Percentiles rank a stretch among this genome's conserved stretches.
Evolutionary conservation across 2,329 filamentous ascomycete species (phyloP).

Genomic region (Nothophoma quercina): DNA sequence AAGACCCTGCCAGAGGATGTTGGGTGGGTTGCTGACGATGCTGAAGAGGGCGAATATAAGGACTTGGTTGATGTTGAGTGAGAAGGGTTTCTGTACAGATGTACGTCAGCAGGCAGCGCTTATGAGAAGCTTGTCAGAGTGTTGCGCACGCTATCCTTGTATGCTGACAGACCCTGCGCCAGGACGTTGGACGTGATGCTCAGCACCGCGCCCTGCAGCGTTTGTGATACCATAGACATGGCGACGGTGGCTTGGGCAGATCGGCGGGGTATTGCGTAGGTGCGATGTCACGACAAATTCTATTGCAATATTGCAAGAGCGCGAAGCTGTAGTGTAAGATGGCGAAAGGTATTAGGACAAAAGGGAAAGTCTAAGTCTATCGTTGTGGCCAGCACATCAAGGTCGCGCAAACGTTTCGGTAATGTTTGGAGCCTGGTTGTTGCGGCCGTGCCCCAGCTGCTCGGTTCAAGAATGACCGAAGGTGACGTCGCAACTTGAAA

Average conservation of each 20-base stretch:
- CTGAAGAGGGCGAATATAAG: conserved; percentile 81
- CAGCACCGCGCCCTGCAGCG: conserved; percentile 69
- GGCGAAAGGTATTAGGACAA: background rate
- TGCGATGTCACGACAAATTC: background rate
- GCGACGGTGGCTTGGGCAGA: conserved; percentile 5
- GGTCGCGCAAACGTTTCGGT: conserved; percentile 17
- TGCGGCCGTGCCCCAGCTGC: conserved; percentile 9
- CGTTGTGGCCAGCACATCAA: conserved; percentile 20
- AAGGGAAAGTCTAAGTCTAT: conserved; percentile 1
- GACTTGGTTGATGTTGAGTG: conserved; percentile 71
- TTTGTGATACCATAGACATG: conserved; percentile 48
- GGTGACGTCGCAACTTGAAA: conserved; percentile 5
- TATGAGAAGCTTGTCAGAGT: background rate
- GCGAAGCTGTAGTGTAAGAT: background rate
- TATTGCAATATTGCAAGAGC: background rate
- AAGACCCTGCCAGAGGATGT: conserved; percentile 85
- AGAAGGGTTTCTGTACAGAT: conserved; percentile 61
- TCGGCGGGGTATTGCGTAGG: background rate
- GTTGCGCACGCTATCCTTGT: conserved; percentile 62
- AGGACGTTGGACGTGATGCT: conserved; percentile 74
- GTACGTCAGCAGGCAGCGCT: conserved; percentile 13
- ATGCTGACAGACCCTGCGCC: conserved; percentile 73
- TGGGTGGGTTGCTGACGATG: conserved; percentile 77
- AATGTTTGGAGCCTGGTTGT: conserved; percentile 21
- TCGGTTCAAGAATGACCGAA: conserved; percentile 7